Conservation (phyloP, 139 green algal species). For the Trebouxia sp. region DNA sequence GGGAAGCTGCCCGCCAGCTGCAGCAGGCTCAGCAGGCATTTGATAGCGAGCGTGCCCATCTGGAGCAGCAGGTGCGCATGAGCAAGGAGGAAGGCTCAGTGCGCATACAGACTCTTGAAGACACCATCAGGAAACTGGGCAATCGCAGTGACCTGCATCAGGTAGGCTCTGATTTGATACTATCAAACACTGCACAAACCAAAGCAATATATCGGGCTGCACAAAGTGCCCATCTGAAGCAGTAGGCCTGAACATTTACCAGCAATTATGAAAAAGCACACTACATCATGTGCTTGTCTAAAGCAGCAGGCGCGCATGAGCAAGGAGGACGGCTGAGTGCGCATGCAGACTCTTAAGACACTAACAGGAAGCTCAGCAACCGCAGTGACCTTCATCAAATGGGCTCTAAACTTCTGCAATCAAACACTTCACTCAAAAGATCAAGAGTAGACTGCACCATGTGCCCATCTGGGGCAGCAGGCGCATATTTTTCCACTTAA, state of each 20-base stretch:
- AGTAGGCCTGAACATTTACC: too few relatives aligned
- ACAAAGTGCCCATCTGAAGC: too few relatives aligned
- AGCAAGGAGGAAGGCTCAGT: background rate
- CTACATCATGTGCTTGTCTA: constrained; percentile 34
- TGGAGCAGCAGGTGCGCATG: constrained; percentile 29
- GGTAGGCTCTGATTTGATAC: background rate
- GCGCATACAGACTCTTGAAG: constrained; percentile 11
- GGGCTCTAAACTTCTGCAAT: background rate
- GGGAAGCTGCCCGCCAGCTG: constrained; percentile 42
- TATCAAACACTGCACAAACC: too few relatives aligned
- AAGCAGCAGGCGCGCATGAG: constrained; percentile 21
- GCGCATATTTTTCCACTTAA: too few relatives aligned
- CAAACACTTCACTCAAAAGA: too few relatives aligned
- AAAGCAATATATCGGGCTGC: too few relatives aligned
- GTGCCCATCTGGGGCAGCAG: too few relatives aligned
- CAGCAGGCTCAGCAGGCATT: constrained; percentile 27
- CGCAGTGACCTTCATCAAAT: constrained; percentile 28
- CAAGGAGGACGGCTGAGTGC: background rate
- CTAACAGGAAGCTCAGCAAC: constrained; percentile 16
- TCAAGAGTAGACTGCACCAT: too few relatives aligned
- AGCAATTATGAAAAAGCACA: too few relatives aligned
- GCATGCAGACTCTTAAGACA: constrained; percentile 18
- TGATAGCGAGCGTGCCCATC: constrained; percentile 28
- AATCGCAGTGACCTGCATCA: constrained; percentile 26
- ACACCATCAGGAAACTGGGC: constrained; percentile 21